Base-by-base conservation (phyloP, 805 yeast genomes). In the Kuraishia floccosa region DNA sequence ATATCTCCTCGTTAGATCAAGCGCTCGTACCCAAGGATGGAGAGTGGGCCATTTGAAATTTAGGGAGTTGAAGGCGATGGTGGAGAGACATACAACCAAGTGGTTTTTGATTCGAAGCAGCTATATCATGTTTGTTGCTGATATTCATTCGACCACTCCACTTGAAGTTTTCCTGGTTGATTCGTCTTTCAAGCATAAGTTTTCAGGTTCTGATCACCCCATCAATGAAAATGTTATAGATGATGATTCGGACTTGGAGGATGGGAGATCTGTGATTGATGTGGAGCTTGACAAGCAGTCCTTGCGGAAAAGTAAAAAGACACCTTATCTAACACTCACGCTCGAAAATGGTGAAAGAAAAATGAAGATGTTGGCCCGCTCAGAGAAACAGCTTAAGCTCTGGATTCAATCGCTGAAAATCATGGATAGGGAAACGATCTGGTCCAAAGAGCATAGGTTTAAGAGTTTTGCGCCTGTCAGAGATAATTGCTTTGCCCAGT, bases 1-100 rank as follows among this genome's bases (percentile, higher is more conserved):
- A 2, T 71, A 73, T 30, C 52, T 89, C 35, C 71, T 81, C 33
- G 72, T 87, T 28, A 74, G 86, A 14, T 78, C 95, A 1, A 74
- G 85, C 0, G 89, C 97, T 0, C 74, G 73, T 38, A 66, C 86
- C 1, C 94, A 85, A 49, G 97, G 98, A 3, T 91, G 98, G 97
- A 65, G 94, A 42, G 96, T 89, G 5, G 82, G 91, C 3, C 96
- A 89, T 48, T 72, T 85, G 53, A 74, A 71, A 38, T 73, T 83
- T 6, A 70, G 74, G 38, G 96, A 84, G 44, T 59, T 85, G 43
- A 70, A 72, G 41, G 86, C 83, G 23, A 85, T 91, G 95, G 80
- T 89, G 31, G 76, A 72, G 39, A 74, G 99, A 53, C 89, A 93
- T 41, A 77, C 93, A 0, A 77, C 76, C 25, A 91, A 91, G 52